These are phyloP conservation scores for Saturnispora zaruensis DNA, from an alignment of 805 yeast species.

Conservation along the genomic window DNA sequence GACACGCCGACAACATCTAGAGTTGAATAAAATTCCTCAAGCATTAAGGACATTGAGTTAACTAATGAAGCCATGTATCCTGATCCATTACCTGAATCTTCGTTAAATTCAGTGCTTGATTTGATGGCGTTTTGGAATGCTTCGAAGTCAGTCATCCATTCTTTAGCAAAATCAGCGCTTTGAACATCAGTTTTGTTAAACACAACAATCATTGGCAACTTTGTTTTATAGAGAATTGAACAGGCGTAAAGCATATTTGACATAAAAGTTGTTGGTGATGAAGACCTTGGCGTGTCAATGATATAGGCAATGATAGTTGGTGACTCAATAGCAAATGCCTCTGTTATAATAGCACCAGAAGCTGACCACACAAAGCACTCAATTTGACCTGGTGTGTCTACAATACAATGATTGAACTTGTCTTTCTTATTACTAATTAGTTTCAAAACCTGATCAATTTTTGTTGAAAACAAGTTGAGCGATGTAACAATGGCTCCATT, in stretches of 20 bases:
- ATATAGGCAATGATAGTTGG: constrained; percentile 95
- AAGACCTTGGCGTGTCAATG: constrained; percentile 91
- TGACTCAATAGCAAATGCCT: constrained; percentile 89
- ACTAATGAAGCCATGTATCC: constrained; percentile 93
- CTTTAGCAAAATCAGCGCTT: constrained; percentile 78
- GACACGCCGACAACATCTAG: constrained; percentile 90
- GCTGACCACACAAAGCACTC: constrained; percentile 99
- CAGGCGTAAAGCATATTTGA: constrained; percentile 98
- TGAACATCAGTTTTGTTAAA: constrained; percentile 91
- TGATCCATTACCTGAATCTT: constrained; percentile 47
- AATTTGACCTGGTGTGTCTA: constrained; percentile 98
- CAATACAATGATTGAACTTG: constrained; percentile 57
- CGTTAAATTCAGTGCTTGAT: constrained; percentile 28
- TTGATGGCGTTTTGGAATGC: constrained; percentile 73
- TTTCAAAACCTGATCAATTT: constrained; percentile 88
- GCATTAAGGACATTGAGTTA: constrained; percentile 90
- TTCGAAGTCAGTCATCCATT: constrained; percentile 98
- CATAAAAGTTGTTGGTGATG: constrained; percentile 94
- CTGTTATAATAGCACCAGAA: constrained; percentile 92
- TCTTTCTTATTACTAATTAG: constrained; percentile 67
- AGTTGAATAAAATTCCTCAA: constrained; percentile 92
- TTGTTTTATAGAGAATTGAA: constrained; percentile 90
- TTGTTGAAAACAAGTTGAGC: constrained; percentile 83
- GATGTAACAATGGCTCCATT: constrained; percentile 98
- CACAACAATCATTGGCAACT: constrained; percentile 92